Percentiles rank a stretch among this genome's conserved stretches.
Conservation (phyloP, 1,139 yeast genomes). For the Pichiaceae sp. region DNA sequence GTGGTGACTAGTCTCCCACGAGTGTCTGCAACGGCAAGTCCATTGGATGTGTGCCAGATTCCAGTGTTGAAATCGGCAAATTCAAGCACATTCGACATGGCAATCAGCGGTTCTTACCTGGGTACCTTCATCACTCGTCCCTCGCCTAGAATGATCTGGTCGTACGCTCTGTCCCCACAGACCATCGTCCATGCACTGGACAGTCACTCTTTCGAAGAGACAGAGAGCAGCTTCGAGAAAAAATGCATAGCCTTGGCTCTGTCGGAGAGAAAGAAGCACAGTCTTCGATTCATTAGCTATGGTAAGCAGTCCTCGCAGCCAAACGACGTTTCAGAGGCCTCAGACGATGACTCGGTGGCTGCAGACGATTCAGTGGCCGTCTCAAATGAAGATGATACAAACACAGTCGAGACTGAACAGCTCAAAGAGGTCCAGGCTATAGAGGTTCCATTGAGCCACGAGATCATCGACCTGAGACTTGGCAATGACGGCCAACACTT, state of each 20-base stretch:
- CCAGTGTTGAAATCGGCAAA: conserved; percentile 17
- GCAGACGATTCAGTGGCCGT: conserved; percentile 11
- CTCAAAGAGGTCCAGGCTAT: conserved; percentile 19
- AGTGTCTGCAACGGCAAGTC: conserved; percentile 16
- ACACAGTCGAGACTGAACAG: conserved; percentile 15
- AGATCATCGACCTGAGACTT: conserved; percentile 31
- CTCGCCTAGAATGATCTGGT: conserved; percentile 72
- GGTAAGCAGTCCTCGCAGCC: conserved; percentile 8
- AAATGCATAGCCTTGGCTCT: conserved; percentile 31
- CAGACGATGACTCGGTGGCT: background rate
- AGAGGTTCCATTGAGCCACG: conserved; percentile 21
- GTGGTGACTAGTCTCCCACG: conserved; percentile 24
- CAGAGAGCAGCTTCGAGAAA: conserved; percentile 10
- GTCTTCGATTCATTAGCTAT: conserved; percentile 30
- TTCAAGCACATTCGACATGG: conserved; percentile 36
- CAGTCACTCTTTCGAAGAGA: conserved; percentile 11
- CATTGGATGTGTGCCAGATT: conserved; percentile 16
- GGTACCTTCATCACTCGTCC: conserved; percentile 69
- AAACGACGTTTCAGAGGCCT: background rate
- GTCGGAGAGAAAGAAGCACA: conserved; percentile 38
- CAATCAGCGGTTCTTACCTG: conserved; percentile 70
- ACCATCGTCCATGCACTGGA: conserved; percentile 31
- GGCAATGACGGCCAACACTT: conserved; percentile 28
- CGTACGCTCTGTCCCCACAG: conserved; percentile 61
- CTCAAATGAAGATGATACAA: conserved; percentile 20